A percentile compares a stretch with the other conserved stretches of the same genome.
These are phyloP conservation scores for Hypoxylon sp. DNA, from an alignment of 2,329 filamentous ascomycete species.

Conservation along the genomic window DNA sequence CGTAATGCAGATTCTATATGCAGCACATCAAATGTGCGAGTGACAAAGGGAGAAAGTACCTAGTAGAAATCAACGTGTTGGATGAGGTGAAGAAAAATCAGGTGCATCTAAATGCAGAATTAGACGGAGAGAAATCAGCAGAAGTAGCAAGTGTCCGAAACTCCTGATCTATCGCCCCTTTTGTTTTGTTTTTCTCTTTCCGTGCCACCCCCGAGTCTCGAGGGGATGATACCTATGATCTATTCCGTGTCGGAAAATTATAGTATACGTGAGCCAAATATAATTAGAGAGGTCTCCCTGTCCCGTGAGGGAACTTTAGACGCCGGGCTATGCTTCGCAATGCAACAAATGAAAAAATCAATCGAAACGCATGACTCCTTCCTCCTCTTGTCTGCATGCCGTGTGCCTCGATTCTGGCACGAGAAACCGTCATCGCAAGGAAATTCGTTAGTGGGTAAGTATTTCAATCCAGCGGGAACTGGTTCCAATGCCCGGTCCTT, in stretches of 20 bases:
- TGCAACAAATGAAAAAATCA: slow-evolving; percentile 24
- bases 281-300: slow-evolving; percentile 15
- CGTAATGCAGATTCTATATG: slow-evolving; percentile 29
- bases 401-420: slow-evolving; percentile 3
- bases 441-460: slow-evolving; percentile 35
- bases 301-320: slow-evolving; percentile 31
- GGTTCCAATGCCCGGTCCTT: slow-evolving; percentile 3
- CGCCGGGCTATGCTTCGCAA: slow-evolving; percentile 34
- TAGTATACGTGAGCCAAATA: slow-evolving; percentile 9
- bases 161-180: slow-evolving; percentile 17
- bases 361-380: no score
- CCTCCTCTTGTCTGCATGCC: slow-evolving; percentile 4
- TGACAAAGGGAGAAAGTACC: no score
- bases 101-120: no score
- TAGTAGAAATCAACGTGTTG: no score
- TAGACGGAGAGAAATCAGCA: no score
- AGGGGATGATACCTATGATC: no score
- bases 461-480: no score
- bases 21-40: slow-evolving; percentile 4
- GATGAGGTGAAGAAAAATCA: no score
- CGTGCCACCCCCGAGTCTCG: slow-evolving; percentile 4
- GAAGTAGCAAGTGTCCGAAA: slow-evolving; percentile 12
- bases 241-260: slow-evolving; percentile 14
- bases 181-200: slow-evolving; percentile 21
- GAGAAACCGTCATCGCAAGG: slow-evolving; percentile 25